Evolutionary conservation across 2,329 filamentous ascomycete genomes (phyloP).

Genomic region (Aspergillus piperis): DNA sequence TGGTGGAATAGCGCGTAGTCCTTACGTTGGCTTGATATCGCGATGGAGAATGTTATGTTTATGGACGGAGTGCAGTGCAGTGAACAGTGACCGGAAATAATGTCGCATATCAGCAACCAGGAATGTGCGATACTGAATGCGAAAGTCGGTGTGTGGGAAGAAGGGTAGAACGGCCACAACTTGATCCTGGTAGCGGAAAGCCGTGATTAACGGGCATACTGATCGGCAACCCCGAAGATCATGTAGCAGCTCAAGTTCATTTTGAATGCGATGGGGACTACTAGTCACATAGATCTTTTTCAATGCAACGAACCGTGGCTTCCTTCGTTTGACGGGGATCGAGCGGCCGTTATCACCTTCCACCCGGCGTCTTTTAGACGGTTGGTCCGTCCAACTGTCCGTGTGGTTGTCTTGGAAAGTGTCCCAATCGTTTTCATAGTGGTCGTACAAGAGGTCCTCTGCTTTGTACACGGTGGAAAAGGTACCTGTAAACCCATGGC

Average conservation of each 20-base stretch:
- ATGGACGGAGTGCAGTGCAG: conserved; percentile 81
- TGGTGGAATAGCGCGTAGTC: conserved; percentile 2
- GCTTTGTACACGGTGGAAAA: conserved; percentile 99
- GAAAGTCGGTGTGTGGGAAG: conserved; percentile 93
- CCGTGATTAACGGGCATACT: conserved; percentile 93
- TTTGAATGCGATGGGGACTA: conserved; percentile 87
- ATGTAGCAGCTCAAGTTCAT: conserved; percentile 90
- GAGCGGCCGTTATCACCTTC: conserved; percentile 40
- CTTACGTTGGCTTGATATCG: conserved; percentile 87
- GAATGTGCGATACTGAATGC: conserved; percentile 87
- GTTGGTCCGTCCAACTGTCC: conserved; percentile 69
- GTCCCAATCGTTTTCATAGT: conserved; percentile 87
- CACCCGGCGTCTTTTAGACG: conserved; percentile 56
- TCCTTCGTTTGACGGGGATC: conserved; percentile 45
- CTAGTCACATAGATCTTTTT: conserved; percentile 99
- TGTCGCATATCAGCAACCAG: conserved; percentile 80
- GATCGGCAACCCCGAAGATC: conserved; percentile 80
- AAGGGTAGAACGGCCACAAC: conserved; percentile 94
- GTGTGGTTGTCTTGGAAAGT: conserved; percentile 62
- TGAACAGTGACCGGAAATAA: conserved; percentile 87
- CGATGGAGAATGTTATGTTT: conserved; percentile 82
- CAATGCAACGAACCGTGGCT: conserved; percentile 83
- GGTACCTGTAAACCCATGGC: conserved; percentile 64
- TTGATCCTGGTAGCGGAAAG: conserved; percentile 92
- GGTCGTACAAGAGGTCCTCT: conserved; percentile 83